These are phyloP conservation scores for Neurospora discreta DNA, from an alignment of 495 filamentous ascomycete species.

Conservation along the genomic window DNA sequence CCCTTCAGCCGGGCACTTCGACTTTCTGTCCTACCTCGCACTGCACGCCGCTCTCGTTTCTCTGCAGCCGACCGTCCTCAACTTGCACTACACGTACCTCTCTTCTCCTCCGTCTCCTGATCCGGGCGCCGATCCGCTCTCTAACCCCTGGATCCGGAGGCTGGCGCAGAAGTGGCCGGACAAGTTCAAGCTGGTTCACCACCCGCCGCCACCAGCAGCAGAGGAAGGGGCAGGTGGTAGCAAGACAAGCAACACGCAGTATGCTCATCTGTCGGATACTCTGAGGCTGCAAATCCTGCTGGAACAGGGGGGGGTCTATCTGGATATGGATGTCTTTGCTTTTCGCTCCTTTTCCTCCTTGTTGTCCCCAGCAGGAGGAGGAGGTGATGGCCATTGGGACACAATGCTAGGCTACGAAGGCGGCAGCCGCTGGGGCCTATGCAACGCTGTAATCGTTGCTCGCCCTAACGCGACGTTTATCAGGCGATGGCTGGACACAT, in stretches of 20 bases:
- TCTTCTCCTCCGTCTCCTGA: slow-evolving; percentile 26
- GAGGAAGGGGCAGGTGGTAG: neutral
- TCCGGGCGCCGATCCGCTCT: slow-evolving; percentile 23
- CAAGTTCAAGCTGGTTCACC: slow-evolving; percentile 31
- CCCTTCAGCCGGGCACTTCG: slow-evolving; percentile 27
- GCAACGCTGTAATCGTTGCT: slow-evolving; percentile 36
- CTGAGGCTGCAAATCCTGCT: slow-evolving; percentile 32
- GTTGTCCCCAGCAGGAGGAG: slow-evolving; percentile 1
- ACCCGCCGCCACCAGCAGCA: slow-evolving; percentile 20
- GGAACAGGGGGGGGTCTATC: slow-evolving; percentile 34
- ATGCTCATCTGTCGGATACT: slow-evolving; percentile 34
- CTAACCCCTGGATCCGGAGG: slow-evolving; percentile 32
- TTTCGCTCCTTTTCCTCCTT: slow-evolving; percentile 27
- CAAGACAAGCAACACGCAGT: slow-evolving; percentile 10
- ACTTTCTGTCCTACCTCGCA: slow-evolving; percentile 36
- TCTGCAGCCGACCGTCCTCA: slow-evolving; percentile 28
- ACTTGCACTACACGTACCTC: slow-evolving; percentile 37
- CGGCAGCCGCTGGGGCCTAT: slow-evolving; percentile 34
- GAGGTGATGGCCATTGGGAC: neutral
- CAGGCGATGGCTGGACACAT: slow-evolving; percentile 30
- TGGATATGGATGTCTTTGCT: slow-evolving; percentile 33
- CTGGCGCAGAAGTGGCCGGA: slow-evolving; percentile 12
- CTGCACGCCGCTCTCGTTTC: slow-evolving; percentile 32
- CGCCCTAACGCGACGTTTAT: slow-evolving; percentile 32
- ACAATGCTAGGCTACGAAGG: slow-evolving; percentile 36